Evolutionary conservation across 306 rosid species (phyloP).

Genomic region (Lathyrus sativus): DNA sequence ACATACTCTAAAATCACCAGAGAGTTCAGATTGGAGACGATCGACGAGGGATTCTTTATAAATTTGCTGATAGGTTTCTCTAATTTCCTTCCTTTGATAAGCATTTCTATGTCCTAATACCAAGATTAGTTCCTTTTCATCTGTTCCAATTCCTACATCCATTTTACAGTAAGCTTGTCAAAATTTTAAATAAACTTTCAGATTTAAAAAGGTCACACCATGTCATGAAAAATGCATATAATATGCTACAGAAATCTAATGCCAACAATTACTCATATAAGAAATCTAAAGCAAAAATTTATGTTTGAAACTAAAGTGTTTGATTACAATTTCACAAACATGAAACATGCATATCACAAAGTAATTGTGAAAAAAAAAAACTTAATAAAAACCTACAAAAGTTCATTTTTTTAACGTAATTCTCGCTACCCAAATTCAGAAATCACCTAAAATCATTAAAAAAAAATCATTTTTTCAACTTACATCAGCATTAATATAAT

Average conservation of each 20-base stretch:
- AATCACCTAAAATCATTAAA: neutral
- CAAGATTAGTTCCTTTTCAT: conserved; percentile 62
- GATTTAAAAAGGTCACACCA: too few relatives aligned
- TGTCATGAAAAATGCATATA: too few relatives aligned
- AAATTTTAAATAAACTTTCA: too few relatives aligned
- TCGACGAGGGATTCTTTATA: conserved; percentile 74
- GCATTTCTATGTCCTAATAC: conserved; percentile 81
- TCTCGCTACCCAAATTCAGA: conserved; percentile 9
- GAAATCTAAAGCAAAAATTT: neutral
- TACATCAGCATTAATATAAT: conserved; percentile 10
- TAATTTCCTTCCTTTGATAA: conserved; percentile 67
- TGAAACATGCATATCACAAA: conserved; percentile 16
- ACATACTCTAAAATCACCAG: conserved; percentile 86
- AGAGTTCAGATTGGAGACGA: conserved; percentile 67
- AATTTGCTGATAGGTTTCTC: conserved; percentile 74
- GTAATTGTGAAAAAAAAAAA: neutral
- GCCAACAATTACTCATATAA: conserved; percentile 3
- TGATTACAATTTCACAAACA: conserved; percentile 1
- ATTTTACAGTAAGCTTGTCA: conserved; percentile 26
- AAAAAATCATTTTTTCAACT: neutral
- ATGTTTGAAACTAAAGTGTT: neutral
- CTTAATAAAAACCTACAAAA: conserved; percentile 4
- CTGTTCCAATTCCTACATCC: conserved; percentile 66
- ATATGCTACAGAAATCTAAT: neutral
- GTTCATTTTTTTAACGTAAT: conserved; percentile 13